A percentile compares a stretch with the other conserved stretches of the same genome.
These are phyloP conservation scores for Botrytis medusae DNA, from an alignment of 2,329 filamentous ascomycete genomes.

Conservation along the genomic window DNA sequence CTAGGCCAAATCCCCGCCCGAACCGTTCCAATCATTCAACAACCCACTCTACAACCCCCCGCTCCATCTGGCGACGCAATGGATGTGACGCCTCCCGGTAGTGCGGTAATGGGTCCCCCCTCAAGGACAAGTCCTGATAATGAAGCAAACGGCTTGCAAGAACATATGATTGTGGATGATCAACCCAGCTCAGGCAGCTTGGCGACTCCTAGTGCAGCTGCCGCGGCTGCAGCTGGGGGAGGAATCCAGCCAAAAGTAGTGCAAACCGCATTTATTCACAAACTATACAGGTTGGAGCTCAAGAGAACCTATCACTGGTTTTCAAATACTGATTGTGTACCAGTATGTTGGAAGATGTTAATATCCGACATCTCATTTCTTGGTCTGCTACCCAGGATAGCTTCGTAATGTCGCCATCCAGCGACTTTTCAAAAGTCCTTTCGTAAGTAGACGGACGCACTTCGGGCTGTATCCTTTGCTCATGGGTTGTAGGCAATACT, in stretches of 20 bases:
- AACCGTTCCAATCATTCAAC: conserved; percentile 58
- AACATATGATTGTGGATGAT: conserved; percentile 36
- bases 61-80: conserved; percentile 60
- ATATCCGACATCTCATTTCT: conserved; percentile 92
- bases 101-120: conserved; percentile 44
- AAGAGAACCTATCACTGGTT: background rate
- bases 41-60: conserved; percentile 59
- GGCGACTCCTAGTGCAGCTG: conserved; percentile 41
- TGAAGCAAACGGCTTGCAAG: conserved; percentile 39
- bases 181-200: conserved; percentile 42
- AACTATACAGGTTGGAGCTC: conserved; percentile 84
- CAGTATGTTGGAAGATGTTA: conserved; percentile 95
- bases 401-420: conserved; percentile 97
- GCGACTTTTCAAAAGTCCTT: conserved; percentile 96
- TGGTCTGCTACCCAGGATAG: conserved; percentile 94
- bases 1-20: conserved; percentile 32
- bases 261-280: conserved; percentile 98
- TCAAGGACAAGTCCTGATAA: conserved; percentile 38
- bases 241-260: conserved; percentile 96
- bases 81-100: conserved; percentile 56
- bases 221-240: conserved; percentile 62
- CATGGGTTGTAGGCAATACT: conserved; percentile 73
- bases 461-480: conserved; percentile 22
- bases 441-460: conserved; percentile 64
- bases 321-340: conserved; percentile 27